Evolutionary conservation across 495 filamentous ascomycete genomes (phyloP).

Genomic region (Pseudomonodictys pantanalensis): DNA sequence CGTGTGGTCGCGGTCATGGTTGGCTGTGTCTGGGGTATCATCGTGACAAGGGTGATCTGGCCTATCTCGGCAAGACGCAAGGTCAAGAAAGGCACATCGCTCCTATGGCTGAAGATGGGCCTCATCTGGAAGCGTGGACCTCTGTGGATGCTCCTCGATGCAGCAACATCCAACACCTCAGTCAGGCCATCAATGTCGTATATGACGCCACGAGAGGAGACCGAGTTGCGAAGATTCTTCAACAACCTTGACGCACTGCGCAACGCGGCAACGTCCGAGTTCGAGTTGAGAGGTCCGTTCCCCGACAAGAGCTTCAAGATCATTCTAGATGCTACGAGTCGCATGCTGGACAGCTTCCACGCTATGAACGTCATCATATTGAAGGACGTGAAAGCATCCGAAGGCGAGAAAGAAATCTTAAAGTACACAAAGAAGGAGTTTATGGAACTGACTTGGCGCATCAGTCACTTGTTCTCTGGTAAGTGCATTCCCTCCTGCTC

Average conservation of each 20-base stretch:
- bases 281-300: constrained; percentile 81
- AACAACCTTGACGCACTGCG: constrained; percentile 69
- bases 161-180: constrained; percentile 16
- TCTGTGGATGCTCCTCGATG: constrained; percentile 65
- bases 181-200: constrained; percentile 50
- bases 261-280: constrained; percentile 71
- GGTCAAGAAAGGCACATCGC: constrained; percentile 77
- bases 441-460: constrained; percentile 72
- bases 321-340: constrained; percentile 73
- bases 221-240: constrained; percentile 60
- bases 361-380: constrained; percentile 91
- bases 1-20: constrained; percentile 82
- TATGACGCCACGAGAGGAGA: constrained; percentile 79
- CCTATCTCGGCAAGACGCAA: constrained; percentile 84
- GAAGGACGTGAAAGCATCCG: constrained; percentile 71
- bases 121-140: constrained; percentile 97
- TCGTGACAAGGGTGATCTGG: constrained; percentile 88
- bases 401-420: constrained; percentile 76
- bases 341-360: constrained; percentile 87
- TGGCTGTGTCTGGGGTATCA: constrained; percentile 87
- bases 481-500: constrained; percentile 23
- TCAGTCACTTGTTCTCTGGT: constrained; percentile 90
- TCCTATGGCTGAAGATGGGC: constrained; percentile 91
- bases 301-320: constrained; percentile 63
- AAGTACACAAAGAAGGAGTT: constrained; percentile 78